Percentiles rank a stretch among this genome's conserved stretches.
Conservation (phyloP, 495 filamentous ascomycete species). For the Neurospora tetrasperma region DNA sequence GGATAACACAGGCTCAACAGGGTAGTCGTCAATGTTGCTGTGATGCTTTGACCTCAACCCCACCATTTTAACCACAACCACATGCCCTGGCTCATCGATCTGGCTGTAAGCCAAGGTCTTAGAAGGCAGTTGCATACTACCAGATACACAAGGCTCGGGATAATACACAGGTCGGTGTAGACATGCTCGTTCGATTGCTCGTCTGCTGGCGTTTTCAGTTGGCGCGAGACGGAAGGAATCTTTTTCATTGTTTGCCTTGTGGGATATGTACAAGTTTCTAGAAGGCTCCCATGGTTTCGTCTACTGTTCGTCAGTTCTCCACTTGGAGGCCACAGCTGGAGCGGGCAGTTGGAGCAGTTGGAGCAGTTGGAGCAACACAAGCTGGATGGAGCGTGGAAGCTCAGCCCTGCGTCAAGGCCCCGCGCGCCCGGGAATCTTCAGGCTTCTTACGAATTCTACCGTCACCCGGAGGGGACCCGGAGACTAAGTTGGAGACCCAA, state of each 20-base stretch:
- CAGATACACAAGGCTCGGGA: not conserved
- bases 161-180: not conserved
- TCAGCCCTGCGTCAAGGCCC: constrained; percentile 8
- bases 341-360: not conserved
- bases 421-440: constrained; percentile 20
- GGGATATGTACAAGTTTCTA: not conserved
- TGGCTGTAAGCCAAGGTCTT: not conserved
- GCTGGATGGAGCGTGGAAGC: not conserved
- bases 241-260: not conserved
- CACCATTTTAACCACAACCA: not conserved
- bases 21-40: not conserved
- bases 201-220: not conserved
- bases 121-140: not conserved
- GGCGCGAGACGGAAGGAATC: not conserved
- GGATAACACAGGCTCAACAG: not conserved
- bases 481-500: not conserved
- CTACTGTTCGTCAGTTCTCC: not conserved
- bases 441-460: constrained; percentile 30
- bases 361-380: not conserved
- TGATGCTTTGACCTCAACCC: constrained; percentile 4
- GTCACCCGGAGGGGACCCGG: constrained; percentile 6
- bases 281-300: not conserved
- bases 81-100: not conserved
- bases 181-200: not conserved
- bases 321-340: not conserved